Evolutionary conservation across 768 basidiomycete species (phyloP).

Genomic region (Trametopsis cervina): DNA sequence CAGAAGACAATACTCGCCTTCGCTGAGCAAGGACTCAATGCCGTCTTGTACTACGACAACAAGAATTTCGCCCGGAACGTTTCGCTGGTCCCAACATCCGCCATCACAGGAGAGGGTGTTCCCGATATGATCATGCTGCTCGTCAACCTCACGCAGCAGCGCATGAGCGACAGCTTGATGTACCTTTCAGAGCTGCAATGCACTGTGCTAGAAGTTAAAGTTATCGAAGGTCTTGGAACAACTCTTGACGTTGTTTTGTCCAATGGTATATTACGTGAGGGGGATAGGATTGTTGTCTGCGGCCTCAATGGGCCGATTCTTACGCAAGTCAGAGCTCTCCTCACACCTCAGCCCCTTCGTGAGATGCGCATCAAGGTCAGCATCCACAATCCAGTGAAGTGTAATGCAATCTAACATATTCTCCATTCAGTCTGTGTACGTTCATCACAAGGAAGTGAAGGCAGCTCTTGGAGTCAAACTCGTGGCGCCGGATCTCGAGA

Average conservation of each 20-base stretch:
- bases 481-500: constrained; percentile 90
- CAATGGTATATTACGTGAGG: constrained; percentile 87
- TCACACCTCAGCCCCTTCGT: constrained; percentile 94
- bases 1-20: constrained; percentile 85
- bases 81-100: constrained; percentile 95
- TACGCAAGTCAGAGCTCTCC: constrained; percentile 86
- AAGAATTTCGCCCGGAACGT: constrained; percentile 91
- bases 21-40: constrained; percentile 96
- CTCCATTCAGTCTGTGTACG: constrained; percentile 72
- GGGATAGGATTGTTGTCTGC: constrained; percentile 92
- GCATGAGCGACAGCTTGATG: constrained; percentile 97
- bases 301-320: constrained; percentile 97
- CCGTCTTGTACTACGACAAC: constrained; percentile 96
- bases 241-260: constrained; percentile 96
- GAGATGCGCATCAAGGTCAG: constrained; percentile 91
- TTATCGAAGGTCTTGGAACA: constrained; percentile 95
- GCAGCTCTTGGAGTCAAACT: constrained; percentile 97
- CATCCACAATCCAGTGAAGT: neutral
- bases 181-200: constrained; percentile 96
- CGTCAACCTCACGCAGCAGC: constrained; percentile 93
- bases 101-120: constrained; percentile 95
- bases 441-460: constrained; percentile 96
- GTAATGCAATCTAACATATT: neutral
- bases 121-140: constrained; percentile 99
- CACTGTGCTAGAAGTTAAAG: constrained; percentile 97